phyloP scores from a whole-genome alignment of 345 rosid genomes.

The Salix arbutifolia region DNA sequence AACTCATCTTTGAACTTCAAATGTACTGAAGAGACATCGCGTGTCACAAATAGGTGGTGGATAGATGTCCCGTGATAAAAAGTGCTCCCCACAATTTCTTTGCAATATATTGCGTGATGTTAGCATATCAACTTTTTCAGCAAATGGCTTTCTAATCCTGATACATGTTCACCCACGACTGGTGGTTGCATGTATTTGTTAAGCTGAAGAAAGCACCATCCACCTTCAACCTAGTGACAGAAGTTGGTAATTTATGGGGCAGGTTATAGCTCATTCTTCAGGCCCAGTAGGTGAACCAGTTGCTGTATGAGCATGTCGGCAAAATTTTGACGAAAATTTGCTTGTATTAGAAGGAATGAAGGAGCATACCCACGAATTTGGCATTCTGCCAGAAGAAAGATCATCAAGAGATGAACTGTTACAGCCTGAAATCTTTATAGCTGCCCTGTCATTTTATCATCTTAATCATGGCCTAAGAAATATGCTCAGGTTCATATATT shows the following conservation, averaged over 20 bases:
- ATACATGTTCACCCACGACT: constrained; percentile 2
- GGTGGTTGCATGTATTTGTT: constrained; percentile 15
- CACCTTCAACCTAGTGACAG: constrained; percentile 25
- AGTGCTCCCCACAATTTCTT: neutral
- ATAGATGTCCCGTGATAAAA: neutral
- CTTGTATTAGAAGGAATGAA: constrained; percentile 37
- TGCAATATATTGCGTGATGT: neutral
- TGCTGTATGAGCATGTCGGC: constrained; percentile 40
- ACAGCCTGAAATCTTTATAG: neutral
- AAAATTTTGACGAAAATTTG: constrained; percentile 38
- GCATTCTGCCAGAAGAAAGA: constrained; percentile 3
- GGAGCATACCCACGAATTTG: neutral
- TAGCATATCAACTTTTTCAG: neutral
- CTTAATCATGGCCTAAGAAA: neutral
- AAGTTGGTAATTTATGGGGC: constrained; percentile 21
- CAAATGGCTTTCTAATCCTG: neutral
- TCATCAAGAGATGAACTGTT: neutral
- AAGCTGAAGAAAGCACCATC: constrained; percentile 21
- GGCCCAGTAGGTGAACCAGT: constrained; percentile 59
- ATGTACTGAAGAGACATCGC: neutral
- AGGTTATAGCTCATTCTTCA: constrained; percentile 48
- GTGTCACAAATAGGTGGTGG: neutral
- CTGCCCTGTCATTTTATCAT: neutral
- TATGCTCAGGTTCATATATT: neutral
- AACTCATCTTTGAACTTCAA: neutral